Evolutionary conservation across 2,329 filamentous ascomycete species (phyloP).

Genomic region (Penicillium sp.): DNA sequence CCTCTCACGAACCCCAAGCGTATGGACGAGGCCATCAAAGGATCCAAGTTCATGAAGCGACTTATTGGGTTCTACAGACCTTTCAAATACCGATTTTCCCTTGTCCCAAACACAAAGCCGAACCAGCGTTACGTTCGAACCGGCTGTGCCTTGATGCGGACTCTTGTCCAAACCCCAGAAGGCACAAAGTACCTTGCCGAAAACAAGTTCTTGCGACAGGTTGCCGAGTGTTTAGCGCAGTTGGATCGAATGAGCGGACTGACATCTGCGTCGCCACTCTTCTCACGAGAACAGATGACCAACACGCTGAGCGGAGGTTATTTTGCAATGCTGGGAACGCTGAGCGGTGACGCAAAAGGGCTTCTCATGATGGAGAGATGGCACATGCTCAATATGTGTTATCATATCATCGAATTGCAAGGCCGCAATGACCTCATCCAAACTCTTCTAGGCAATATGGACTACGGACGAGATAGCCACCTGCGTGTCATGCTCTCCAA

Average conservation of each 20-base stretch:
- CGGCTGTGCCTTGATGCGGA: slow-evolving; percentile 85
- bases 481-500: slow-evolving; percentile 92
- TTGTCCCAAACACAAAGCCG: slow-evolving; percentile 84
- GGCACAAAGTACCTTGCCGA: slow-evolving; percentile 84
- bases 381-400: slow-evolving; percentile 99
- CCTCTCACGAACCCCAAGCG: slow-evolving; percentile 89
- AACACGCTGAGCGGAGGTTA: slow-evolving; percentile 92
- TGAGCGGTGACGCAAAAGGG: slow-evolving; percentile 82
- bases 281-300: slow-evolving; percentile 79
- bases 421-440: slow-evolving; percentile 91
- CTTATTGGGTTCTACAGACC: slow-evolving; percentile 93
- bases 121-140: slow-evolving; percentile 93
- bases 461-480: slow-evolving; percentile 87
- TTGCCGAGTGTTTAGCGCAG: slow-evolving; percentile 94
- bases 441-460: slow-evolving; percentile 84
- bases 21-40: slow-evolving; percentile 90
- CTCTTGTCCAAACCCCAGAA: slow-evolving; percentile 81
- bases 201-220: slow-evolving; percentile 89
- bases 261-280: slow-evolving; percentile 80
- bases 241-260: slow-evolving; percentile 78
- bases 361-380: slow-evolving; percentile 90
- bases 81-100: slow-evolving; percentile 94
- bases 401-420: slow-evolving; percentile 91
- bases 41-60: slow-evolving; percentile 94
- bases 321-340: slow-evolving; percentile 85